Base-by-base conservation (phyloP, 768 basidiomycete genomes). In the Leccinum boreale region DNA sequence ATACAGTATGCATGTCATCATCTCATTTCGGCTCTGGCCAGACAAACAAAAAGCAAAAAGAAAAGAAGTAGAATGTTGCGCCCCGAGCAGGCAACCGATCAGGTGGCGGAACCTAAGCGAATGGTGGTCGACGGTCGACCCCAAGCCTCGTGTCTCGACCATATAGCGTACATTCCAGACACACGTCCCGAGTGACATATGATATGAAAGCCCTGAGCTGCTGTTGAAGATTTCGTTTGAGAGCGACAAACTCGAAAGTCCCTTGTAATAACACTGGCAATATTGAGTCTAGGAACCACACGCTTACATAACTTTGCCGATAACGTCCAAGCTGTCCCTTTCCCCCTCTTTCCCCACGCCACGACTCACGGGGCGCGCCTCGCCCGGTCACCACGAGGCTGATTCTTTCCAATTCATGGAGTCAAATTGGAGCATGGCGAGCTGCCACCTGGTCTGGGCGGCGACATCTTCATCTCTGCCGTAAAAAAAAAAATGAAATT, bases 121-220 rank as follows among this genome's bases (percentile, higher is more conserved):
- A 21, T 15, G 9, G 53, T 19, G 29, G 21, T 36, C 29, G 53
- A 55, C 11, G 29, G 21, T 36, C 29, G 53, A 55, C 11, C 52
- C 7, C 54, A 33, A 55, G 12, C 29, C 15, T 31, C 12, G 31
- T 12, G 44, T 21, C 28, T 36, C 39, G 39, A 39, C 17, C 39
- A 17, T 12, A 44, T 11, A 44, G 19, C 42, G 42, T 44, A 44
- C 19, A 19, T 44, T 77, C 78, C 39, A 79, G 73, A 57, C 75
- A 67, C 87, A 87, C 3, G 82, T 85, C 11, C 45, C 45, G 45
- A 46, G 21, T 45, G 21, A 14, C 45, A 45, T 45, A 11, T 44
- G 10, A 39, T n/a, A 39, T 35, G 14, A 15, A 7, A 15, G 33
- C 14, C 14, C 31, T 31, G 29, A 31, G 5, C 29, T 11, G 9